These are phyloP conservation scores for Fusarium pilosicola DNA, from an alignment of 2,329 filamentous ascomycete species.

Conservation along the genomic window DNA sequence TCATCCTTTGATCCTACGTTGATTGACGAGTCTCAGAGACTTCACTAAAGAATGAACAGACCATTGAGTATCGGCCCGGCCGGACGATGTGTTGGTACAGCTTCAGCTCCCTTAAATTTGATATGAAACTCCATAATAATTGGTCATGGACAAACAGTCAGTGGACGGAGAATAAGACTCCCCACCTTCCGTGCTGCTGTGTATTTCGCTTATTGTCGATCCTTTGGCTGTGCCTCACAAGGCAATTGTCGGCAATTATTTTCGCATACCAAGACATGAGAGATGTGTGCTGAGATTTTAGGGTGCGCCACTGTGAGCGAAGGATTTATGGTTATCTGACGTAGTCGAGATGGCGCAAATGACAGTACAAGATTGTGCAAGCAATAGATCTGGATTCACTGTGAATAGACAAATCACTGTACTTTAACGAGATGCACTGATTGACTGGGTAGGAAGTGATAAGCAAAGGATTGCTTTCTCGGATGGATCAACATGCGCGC, in stretches of 20 bases:
- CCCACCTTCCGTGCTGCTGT: not conserved
- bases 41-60: not conserved
- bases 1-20: not conserved
- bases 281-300: not conserved
- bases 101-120: not conserved
- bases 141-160: too few species aligned
- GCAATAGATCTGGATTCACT: fast-evolving
- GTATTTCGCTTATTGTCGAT: not conserved
- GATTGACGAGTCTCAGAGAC: not conserved
- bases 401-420: fast-evolving
- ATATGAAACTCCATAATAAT: too few species aligned
- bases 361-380: not conserved
- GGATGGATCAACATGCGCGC: not conserved
- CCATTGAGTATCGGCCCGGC: not conserved
- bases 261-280: not conserved
- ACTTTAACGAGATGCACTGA: too few species aligned
- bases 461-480: not conserved
- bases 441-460: not conserved
- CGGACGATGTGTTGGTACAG: not conserved
- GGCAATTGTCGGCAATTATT: not conserved
- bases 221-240: not conserved
- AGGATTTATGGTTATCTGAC: not conserved
- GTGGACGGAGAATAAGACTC: not conserved
- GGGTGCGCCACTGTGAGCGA: not conserved
- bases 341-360: too few species aligned